phyloP scores from a whole-genome alignment of 805 yeast genomes.

The Blastobotrys chiropterorum region DNA sequence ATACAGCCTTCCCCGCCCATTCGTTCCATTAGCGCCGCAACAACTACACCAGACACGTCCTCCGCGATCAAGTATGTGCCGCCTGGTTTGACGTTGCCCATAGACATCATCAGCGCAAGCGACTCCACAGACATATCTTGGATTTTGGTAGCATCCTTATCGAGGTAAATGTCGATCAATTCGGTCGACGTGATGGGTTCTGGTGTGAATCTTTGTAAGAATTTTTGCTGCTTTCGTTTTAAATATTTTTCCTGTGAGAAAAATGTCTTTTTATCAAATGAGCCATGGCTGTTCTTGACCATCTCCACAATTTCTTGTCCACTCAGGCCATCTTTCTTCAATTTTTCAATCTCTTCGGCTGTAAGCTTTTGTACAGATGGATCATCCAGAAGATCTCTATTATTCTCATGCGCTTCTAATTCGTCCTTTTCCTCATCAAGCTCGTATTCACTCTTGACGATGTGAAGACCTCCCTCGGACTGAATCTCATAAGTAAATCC shows the following conservation, averaged over 20 bases:
- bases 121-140: slow-evolving; percentile 83
- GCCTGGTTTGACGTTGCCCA: slow-evolving; percentile 81
- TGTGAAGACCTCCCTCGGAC: slow-evolving; percentile 38
- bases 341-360: slow-evolving; percentile 73
- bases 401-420: slow-evolving; percentile 45
- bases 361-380: slow-evolving; percentile 64
- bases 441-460: slow-evolving; percentile 29
- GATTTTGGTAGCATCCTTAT: slow-evolving; percentile 66
- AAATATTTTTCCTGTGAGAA: slow-evolving; percentile 89
- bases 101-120: slow-evolving; percentile 66
- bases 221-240: slow-evolving; percentile 87
- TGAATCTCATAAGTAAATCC: slow-evolving; percentile 87
- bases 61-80: slow-evolving; percentile 85
- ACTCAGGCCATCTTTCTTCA: slow-evolving; percentile 66
- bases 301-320: slow-evolving; percentile 77
- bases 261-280: slow-evolving; percentile 81
- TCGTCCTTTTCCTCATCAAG: slow-evolving; percentile 33
- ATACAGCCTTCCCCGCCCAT: slow-evolving; percentile 72
- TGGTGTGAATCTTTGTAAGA: slow-evolving; percentile 76
- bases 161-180: slow-evolving; percentile 65
- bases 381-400: slow-evolving; percentile 60
- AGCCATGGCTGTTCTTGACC: slow-evolving; percentile 76
- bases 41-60: slow-evolving; percentile 89
- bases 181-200: slow-evolving; percentile 67
- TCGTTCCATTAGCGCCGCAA: slow-evolving; percentile 81